These are phyloP conservation scores for Colletotrichum sp. DNA, from an alignment of 2,329 filamentous ascomycete species.

Conservation along the genomic window DNA sequence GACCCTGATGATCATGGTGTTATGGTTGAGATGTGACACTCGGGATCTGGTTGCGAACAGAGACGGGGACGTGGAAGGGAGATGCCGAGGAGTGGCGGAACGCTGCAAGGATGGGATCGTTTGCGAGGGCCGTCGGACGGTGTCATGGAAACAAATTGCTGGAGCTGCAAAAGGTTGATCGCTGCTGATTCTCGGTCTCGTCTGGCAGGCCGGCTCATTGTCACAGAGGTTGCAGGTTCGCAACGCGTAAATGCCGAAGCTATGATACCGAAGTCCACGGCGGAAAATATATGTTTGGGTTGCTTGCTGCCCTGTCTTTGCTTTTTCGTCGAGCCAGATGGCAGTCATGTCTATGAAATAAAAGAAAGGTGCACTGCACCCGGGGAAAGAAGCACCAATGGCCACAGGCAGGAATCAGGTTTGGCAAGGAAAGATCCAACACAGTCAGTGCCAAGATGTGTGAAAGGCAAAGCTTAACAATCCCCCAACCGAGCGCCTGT, in stretches of 20 bases:
- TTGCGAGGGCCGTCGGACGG: not conserved
- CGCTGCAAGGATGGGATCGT: not conserved
- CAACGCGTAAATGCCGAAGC: not conserved
- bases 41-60: not conserved
- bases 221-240: not conserved
- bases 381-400: not conserved
- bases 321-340: not conserved
- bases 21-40: not conserved
- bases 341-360: not conserved
- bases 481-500: not conserved
- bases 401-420: not conserved
- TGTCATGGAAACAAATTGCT: not conserved
- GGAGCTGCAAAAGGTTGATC: not conserved
- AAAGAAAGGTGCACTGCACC: not conserved
- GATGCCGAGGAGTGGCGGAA: not conserved
- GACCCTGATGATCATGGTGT: constrained; percentile 14
- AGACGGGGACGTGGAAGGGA: not conserved
- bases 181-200: constrained; percentile 3
- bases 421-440: not conserved
- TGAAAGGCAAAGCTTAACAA: constrained; percentile 7
- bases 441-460: constrained; percentile 1
- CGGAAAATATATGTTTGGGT: not conserved
- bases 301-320: not conserved
- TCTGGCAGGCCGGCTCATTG: not conserved
- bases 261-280: not conserved